A percentile compares a stretch with the other conserved stretches of the same genome.
Conservation (phyloP, 2,329 filamentous ascomycete species). For the Aspergillus puulaauensis region DNA sequence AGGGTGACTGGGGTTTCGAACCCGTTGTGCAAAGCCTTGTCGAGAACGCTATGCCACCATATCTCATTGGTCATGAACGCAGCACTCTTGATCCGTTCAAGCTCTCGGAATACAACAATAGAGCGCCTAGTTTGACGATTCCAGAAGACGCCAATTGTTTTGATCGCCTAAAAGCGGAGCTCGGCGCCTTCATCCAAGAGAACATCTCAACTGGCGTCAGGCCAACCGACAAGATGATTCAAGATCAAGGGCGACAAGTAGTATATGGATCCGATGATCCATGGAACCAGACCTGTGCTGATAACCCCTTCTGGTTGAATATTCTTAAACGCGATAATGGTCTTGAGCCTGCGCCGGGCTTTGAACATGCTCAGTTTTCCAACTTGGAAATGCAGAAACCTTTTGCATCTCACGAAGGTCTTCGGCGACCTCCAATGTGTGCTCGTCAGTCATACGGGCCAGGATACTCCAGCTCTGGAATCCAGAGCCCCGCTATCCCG, state of each 20-base stretch:
- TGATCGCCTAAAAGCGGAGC: conserved; percentile 39
- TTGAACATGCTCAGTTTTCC: conserved; percentile 34
- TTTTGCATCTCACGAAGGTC: conserved; percentile 39
- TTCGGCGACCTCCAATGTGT: conserved; percentile 30
- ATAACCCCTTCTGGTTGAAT: conserved; percentile 47
- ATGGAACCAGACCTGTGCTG: conserved; percentile 48
- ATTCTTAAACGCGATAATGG: conserved; percentile 46
- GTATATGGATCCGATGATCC: conserved; percentile 36
- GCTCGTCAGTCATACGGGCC: conserved; percentile 26
- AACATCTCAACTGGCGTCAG: conserved; percentile 33
- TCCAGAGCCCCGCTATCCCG: conserved; percentile 33
- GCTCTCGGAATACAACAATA: conserved; percentile 19
- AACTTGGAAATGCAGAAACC: conserved; percentile 45
- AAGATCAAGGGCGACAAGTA: conserved; percentile 34
- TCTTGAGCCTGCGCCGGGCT: conserved; percentile 31
- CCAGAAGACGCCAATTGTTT: conserved; percentile 43
- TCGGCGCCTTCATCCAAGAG: conserved; percentile 39
- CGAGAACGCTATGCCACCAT: conserved; percentile 40
- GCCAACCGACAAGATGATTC: conserved; percentile 39
- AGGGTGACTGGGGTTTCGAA: conserved; percentile 42
- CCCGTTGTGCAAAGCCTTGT: conserved; percentile 35
- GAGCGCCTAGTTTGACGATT: conserved; percentile 21
- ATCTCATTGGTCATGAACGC: conserved; percentile 37
- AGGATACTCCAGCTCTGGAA: conserved; percentile 28
- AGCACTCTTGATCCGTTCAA: conserved; percentile 34